phyloP scores from a whole-genome alignment of 495 filamentous ascomycete species.

The Penicillium ochrochloron region DNA sequence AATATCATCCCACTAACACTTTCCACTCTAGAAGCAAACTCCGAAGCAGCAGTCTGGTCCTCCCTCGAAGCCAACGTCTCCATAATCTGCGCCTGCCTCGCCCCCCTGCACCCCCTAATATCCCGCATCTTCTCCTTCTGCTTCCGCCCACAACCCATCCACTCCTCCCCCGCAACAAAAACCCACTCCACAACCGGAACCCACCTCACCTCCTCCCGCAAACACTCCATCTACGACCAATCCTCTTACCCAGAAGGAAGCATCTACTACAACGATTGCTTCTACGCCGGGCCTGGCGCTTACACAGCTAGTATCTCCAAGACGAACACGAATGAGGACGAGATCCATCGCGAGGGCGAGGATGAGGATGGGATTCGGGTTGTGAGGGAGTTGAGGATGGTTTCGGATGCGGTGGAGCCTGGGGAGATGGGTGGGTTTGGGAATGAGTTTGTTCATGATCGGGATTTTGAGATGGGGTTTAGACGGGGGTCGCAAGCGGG shows the following conservation, averaged over 20 bases:
- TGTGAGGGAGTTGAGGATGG: slow-evolving; percentile 38
- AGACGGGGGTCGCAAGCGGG: not conserved
- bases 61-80: slow-evolving; percentile 80
- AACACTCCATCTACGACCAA: slow-evolving; percentile 24
- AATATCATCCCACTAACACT: slow-evolving; percentile 11
- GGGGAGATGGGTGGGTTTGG: not conserved
- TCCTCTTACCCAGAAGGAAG: slow-evolving; percentile 21
- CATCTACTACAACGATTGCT: slow-evolving; percentile 29
- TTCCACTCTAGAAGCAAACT: slow-evolving; percentile 41
- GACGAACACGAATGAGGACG: slow-evolving; percentile 14
- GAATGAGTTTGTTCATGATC: not conserved
- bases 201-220: slow-evolving; percentile 18
- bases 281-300: slow-evolving; percentile 19
- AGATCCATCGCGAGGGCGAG: not conserved
- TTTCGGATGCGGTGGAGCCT: slow-evolving; percentile 19
- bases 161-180: slow-evolving; percentile 26
- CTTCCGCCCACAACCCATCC: slow-evolving; percentile 29
- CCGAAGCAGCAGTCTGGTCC: slow-evolving; percentile 68
- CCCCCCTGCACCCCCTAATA: slow-evolving; percentile 78
- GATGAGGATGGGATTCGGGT: slow-evolving; percentile 37
- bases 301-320: slow-evolving; percentile 39
- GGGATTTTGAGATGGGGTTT: slow-evolving; percentile 22
- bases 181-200: slow-evolving; percentile 8
- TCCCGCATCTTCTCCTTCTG: slow-evolving; percentile 67
- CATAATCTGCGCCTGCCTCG: slow-evolving; percentile 84